These are phyloP conservation scores for Cyclocybe cylindracea DNA, from an alignment of 768 basidiomycete species.

Conservation along the genomic window DNA sequence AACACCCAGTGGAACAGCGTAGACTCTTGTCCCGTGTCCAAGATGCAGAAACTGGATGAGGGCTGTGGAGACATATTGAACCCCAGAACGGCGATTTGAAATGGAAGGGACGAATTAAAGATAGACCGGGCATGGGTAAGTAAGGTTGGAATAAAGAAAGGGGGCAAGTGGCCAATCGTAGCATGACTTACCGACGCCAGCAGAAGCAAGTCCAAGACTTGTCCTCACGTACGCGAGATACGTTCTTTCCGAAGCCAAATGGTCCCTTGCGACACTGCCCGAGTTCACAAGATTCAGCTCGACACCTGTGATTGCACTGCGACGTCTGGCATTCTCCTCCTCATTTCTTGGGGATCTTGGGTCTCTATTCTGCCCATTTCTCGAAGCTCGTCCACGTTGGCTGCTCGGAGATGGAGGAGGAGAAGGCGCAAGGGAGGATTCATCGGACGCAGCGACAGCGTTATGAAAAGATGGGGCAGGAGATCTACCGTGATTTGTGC, in stretches of 20 bases:
- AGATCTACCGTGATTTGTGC: too few species aligned
- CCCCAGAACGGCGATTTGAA: background rate
- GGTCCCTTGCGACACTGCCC: conserved; percentile 58
- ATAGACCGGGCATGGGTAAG: background rate
- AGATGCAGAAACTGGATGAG: conserved; percentile 16
- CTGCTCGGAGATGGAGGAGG: too few species aligned
- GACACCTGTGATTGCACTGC: background rate
- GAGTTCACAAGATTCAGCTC: conserved; percentile 40
- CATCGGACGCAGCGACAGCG: too few species aligned
- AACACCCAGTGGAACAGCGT: conserved; percentile 10
- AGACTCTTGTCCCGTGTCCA: conserved; percentile 3
- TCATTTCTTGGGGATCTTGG: too few species aligned
- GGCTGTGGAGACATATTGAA: background rate
- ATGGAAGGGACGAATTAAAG: background rate
- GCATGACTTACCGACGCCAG: conserved; percentile 49
- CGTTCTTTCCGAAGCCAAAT: conserved; percentile 59
- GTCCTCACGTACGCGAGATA: conserved; percentile 60
- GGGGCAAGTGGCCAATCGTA: too few species aligned
- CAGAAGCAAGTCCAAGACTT: conserved; percentile 50
- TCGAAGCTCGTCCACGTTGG: too few species aligned
- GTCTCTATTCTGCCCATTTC: too few species aligned
- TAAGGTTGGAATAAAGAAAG: too few species aligned
- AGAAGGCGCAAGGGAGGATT: too few species aligned
- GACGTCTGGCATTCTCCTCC: background rate
- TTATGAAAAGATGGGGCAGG: too few species aligned